A percentile compares a stretch with the other conserved stretches of the same genome.
These are phyloP conservation scores for Alopecurus myosuroides DNA, from an alignment of 176 grass and related monocot species.

Conservation along the genomic window DNA sequence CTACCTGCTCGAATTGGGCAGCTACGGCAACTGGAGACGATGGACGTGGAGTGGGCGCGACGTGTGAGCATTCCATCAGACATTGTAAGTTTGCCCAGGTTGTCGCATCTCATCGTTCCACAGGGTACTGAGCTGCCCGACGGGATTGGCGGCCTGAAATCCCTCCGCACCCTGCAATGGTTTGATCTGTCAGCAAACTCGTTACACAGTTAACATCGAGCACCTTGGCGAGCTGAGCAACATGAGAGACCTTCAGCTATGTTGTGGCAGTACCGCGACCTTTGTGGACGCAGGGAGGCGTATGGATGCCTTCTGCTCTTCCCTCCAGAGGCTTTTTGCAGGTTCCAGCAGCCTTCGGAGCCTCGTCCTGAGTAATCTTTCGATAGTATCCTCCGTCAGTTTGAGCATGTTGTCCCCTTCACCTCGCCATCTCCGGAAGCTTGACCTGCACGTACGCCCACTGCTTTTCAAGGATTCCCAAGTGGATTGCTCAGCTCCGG, in stretches of 20 bases:
- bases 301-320: neutral
- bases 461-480: neutral
- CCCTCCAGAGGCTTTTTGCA: neutral
- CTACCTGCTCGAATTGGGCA: neutral
- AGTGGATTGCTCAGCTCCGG: neutral
- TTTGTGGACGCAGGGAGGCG: neutral
- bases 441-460: neutral
- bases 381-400: no score
- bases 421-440: neutral
- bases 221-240: neutral
- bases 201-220: neutral
- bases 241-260: neutral
- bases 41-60: neutral
- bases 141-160: slow-evolving; percentile 1
- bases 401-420: neutral
- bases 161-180: neutral
- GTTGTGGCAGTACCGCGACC: neutral
- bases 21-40: neutral
- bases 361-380: neutral
- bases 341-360: neutral
- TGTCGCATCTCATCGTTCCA: slow-evolving; percentile 1
- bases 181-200: neutral
- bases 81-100: neutral
- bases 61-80: neutral
- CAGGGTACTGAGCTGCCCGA: neutral